These are phyloP conservation scores for Parafenestella ontariensis DNA, from an alignment of 2,329 filamentous ascomycete species.

Conservation along the genomic window DNA sequence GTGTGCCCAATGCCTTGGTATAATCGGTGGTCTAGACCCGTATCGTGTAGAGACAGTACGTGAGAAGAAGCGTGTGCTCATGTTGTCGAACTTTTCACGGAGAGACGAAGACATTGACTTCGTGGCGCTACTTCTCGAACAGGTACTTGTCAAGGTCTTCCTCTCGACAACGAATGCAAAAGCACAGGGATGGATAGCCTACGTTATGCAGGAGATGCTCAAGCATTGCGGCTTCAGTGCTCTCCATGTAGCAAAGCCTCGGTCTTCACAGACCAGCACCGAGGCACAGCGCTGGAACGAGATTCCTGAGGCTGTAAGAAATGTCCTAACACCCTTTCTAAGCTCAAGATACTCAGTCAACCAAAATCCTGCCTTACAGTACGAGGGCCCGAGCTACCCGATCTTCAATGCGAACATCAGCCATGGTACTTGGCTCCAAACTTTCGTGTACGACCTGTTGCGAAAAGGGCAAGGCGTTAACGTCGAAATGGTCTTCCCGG, in stretches of 20 bases:
- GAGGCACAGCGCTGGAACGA: constrained; percentile 77
- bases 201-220: constrained; percentile 90
- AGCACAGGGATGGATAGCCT: constrained; percentile 90
- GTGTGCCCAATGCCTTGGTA: constrained; percentile 82
- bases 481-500: constrained; percentile 78
- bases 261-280: constrained; percentile 61
- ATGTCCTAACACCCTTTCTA: constrained; percentile 86
- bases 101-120: constrained; percentile 84
- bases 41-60: constrained; percentile 84
- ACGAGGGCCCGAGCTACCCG: constrained; percentile 66
- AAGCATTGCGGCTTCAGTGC: constrained; percentile 75
- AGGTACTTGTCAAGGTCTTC: constrained; percentile 90
- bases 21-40: constrained; percentile 90
- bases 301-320: constrained; percentile 78
- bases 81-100: constrained; percentile 84
- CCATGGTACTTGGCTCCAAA: constrained; percentile 82
- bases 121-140: constrained; percentile 81
- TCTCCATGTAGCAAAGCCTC: constrained; percentile 59
- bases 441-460: constrained; percentile 81
- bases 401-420: constrained; percentile 73
- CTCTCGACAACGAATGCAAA: constrained; percentile 86
- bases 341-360: constrained; percentile 80
- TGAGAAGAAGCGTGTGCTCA: constrained; percentile 81
- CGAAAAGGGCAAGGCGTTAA: constrained; percentile 77
- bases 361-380: constrained; percentile 36